These are phyloP conservation scores for Prunella vulgaris DNA, from an alignment of 257 asterid genomes.

Conservation along the genomic window DNA sequence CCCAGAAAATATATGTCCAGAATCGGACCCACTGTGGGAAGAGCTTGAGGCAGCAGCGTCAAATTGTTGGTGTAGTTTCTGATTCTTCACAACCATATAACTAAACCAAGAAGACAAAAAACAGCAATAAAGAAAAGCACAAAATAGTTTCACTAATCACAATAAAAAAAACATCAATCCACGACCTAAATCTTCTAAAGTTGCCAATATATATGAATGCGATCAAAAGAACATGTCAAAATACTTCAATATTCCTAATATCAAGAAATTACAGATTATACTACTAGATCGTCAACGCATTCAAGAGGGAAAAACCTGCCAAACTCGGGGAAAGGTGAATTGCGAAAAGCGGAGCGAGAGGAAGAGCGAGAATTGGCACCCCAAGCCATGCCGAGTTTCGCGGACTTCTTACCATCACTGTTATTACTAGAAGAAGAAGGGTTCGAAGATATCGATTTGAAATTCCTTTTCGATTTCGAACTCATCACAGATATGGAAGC, in stretches of 20 bases:
- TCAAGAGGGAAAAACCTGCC: slow-evolving; percentile 48
- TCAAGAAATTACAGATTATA: not conserved
- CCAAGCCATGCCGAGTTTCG: slow-evolving; percentile 86
- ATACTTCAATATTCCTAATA: not conserved
- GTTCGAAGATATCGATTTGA: not conserved
- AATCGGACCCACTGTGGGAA: slow-evolving; percentile 44
- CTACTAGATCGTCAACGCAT: not conserved
- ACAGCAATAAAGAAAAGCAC: slow-evolving; percentile 14
- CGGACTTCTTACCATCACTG: slow-evolving; percentile 27
- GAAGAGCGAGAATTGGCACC: slow-evolving; percentile 73
- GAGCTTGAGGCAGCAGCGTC: slow-evolving; percentile 84
- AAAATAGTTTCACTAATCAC: not conserved
- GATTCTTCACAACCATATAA: slow-evolving; percentile 90
- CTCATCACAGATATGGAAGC: slow-evolving; percentile 25
- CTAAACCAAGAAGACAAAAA: slow-evolving; percentile 45
- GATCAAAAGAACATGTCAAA: not conserved
- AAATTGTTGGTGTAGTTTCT: slow-evolving; percentile 79
- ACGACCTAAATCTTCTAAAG: not conserved
- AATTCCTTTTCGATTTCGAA: slow-evolving; percentile 35
- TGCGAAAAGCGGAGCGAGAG: slow-evolving; percentile 52
- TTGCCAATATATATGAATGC: not conserved
- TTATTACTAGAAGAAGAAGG: slow-evolving; percentile 20
- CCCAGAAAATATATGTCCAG: slow-evolving; percentile 60
- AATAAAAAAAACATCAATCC: not conserved
- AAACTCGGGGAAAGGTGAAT: slow-evolving; percentile 77